Evolutionary conservation across 306 rosid species (phyloP).

Genomic region (Ammopiptanthus mongolicus): DNA sequence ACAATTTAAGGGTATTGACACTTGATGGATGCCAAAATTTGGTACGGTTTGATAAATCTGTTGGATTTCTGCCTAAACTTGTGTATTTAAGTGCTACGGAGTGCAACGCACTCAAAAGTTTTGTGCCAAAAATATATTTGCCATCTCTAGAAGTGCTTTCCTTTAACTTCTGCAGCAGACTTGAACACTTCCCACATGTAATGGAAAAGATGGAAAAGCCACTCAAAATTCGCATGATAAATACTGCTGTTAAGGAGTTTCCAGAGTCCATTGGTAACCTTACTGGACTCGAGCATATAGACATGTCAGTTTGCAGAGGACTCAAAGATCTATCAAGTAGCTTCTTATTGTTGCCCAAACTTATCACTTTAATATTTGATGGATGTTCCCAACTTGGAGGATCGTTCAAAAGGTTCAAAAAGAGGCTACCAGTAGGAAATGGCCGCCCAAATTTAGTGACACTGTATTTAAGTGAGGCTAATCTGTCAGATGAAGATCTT

Average conservation of each 20-base stretch:
- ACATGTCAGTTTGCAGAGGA: neutral
- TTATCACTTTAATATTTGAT: neutral
- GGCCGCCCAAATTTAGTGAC: neutral
- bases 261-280: slow-evolving; percentile 17
- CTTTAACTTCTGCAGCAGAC: neutral
- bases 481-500: neutral
- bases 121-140: neutral
- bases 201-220: neutral
- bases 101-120: neutral
- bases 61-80: neutral
- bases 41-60: neutral
- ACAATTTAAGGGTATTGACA: neutral
- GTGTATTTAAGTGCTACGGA: neutral
- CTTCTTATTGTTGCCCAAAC: slow-evolving; percentile 1
- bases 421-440: neutral
- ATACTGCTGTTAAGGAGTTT: slow-evolving; percentile 10
- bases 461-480: neutral
- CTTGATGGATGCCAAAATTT: neutral
- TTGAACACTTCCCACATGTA: slow-evolving; percentile 9
- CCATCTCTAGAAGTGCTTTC: slow-evolving; percentile 17
- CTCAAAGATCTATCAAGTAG: neutral
- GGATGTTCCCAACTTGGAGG: neutral
- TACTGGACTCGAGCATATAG: neutral
- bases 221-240: neutral
- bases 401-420: neutral